These are phyloP conservation scores for Lactarius hengduanensis DNA, from an alignment of 768 basidiomycete species.

Conservation along the genomic window DNA sequence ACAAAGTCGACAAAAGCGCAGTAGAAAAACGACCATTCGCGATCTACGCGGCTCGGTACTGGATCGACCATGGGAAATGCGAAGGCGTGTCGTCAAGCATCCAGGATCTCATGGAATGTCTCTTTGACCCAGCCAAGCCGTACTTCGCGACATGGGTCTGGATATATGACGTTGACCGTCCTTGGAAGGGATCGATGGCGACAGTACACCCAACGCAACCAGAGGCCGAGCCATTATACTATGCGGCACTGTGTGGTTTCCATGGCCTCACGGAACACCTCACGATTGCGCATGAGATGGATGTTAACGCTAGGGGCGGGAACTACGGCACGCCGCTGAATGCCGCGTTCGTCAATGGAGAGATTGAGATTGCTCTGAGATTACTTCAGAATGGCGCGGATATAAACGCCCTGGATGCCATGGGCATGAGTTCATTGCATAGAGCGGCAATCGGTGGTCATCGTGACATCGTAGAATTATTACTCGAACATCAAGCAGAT, in stretches of 20 bases:
- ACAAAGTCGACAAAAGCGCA: neutral
- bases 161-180: neutral
- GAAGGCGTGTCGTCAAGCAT: neutral
- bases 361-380: neutral
- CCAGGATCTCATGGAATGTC: neutral
- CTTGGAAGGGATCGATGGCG: neutral
- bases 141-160: slow-evolving; percentile 11
- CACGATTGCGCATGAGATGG: neutral
- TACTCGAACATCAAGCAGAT: neutral
- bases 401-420: neutral
- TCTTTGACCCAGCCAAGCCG: slow-evolving; percentile 4
- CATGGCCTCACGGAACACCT: neutral
- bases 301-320: neutral
- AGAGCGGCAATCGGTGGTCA: neutral
- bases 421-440: neutral
- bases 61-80: slow-evolving; percentile 6
- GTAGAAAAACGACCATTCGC: slow-evolving; percentile 1
- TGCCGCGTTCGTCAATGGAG: neutral
- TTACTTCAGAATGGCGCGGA: neutral
- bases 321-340: neutral
- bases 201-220: neutral
- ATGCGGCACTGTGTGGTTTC: slow-evolving; percentile 3
- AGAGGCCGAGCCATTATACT: neutral
- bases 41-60: slow-evolving; percentile 13
- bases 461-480: neutral